Evolutionary conservation across 108 stramenopile genomes (phyloP).

Genomic region (Cyclotella atomus): DNA sequence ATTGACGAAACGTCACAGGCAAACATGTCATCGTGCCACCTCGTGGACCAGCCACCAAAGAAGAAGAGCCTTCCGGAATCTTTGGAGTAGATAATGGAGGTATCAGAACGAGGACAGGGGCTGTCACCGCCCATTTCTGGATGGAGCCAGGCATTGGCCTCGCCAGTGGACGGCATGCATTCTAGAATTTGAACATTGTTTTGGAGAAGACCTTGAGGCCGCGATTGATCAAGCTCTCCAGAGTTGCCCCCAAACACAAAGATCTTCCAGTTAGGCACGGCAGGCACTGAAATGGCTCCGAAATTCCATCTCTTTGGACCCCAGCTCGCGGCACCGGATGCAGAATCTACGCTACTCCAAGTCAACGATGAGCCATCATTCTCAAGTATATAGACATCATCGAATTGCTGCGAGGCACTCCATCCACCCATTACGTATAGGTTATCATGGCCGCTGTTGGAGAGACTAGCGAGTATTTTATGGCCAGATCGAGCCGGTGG

Average conservation of each 20-base stretch:
- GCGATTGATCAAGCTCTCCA: slow-evolving; percentile 56
- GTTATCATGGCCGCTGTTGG: slow-evolving; percentile 59
- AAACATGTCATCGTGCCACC: slow-evolving; percentile 70
- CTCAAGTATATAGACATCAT: slow-evolving; percentile 70
- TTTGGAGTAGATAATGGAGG: slow-evolving; percentile 61
- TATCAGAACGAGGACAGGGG: slow-evolving; percentile 70
- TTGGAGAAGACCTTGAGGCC: slow-evolving; percentile 56
- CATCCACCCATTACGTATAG: slow-evolving; percentile 83
- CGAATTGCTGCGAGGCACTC: slow-evolving; percentile 74
- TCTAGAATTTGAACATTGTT: slow-evolving; percentile 70
- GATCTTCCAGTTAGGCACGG: slow-evolving; percentile 84
- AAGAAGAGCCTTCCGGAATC: slow-evolving; percentile 56
- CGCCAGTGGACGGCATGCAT: slow-evolving; percentile 30
- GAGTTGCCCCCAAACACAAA: slow-evolving; percentile 88
- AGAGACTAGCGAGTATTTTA: slow-evolving; percentile 11
- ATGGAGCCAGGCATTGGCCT: slow-evolving; percentile 37
- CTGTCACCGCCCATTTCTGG: slow-evolving; percentile 47
- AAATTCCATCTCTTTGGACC: slow-evolving; percentile 80
- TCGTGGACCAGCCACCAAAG: slow-evolving; percentile 85
- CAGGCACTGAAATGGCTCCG: slow-evolving; percentile 67
- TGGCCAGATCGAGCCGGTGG: slow-evolving; percentile 74
- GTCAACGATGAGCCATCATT: slow-evolving; percentile 47
- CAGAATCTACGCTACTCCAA: slow-evolving; percentile 55
- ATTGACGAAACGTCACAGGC: slow-evolving; percentile 68
- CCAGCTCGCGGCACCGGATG: slow-evolving; percentile 52